Evolutionary conservation across 345 rosid species (phyloP), one percentile per base, ranked within the genome.

Genomic region (Cardiospermum halicacabum): DNA sequence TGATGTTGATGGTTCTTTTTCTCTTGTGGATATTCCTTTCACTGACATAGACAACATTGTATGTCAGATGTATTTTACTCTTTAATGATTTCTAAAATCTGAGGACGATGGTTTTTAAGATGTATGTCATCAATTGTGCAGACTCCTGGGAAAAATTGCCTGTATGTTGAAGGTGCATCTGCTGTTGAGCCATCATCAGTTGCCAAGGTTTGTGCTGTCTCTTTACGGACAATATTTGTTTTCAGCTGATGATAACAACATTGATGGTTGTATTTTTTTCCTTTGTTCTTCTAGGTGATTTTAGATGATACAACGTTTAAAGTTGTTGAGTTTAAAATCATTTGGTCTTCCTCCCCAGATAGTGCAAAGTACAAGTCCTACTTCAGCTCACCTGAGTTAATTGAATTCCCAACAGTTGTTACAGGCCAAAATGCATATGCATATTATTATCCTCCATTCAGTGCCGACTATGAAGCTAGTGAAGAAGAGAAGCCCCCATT

Each of bases 301-400:
- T 78, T 94, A 65, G 96, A 94, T 70, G 82, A 71, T 11, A 58
- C 60, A 50, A 74, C 73, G 70, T 69, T 42, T 55, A 75, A 70
- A 64, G 86, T 76, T 61, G 63, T 68, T 53, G 86, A 80, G 68
- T 87, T 89, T 70, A 66, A 71, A 73, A 80, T 94, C 67, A 78
- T 91, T 62, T 94, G 99, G 96, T 84, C 94, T 16, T 84, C 99
- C 22, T 90, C 96, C 25, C 85, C 89, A 0, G 97, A 88, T 78
- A 76, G 82, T 74, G 60, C 80, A 60, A 82, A 79, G 72, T 88
- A 86, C 65, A 36, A 83, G 64, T 61, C 80, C 54, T 88, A 75
- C 83, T 91, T 86, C 72, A 91, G 97, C 72, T 67, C 72, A 70
- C 97, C 99, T 48, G 91, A 94, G 77, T 68, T 88, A 24, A 81